These are phyloP conservation scores for Coemansia sp. DNA, from an alignment of 192 early-diverging fungal species.

Conservation along the genomic window DNA sequence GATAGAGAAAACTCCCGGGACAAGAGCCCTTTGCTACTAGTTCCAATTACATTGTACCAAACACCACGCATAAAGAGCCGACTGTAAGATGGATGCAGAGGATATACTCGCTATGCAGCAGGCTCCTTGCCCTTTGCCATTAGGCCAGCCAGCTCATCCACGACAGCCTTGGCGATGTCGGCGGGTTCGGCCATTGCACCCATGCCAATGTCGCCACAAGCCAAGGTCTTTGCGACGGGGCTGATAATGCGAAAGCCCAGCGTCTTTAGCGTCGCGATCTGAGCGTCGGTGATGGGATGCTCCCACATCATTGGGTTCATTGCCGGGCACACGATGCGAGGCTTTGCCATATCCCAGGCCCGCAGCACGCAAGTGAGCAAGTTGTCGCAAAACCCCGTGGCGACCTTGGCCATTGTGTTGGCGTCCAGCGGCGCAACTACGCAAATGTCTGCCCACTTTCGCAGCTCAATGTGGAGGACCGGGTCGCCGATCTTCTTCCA, in stretches of 20 bases:
- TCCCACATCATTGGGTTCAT: slow-evolving; percentile 99
- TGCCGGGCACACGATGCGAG: slow-evolving; percentile 85
- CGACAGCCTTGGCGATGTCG: slow-evolving; percentile 58
- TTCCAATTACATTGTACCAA: too few species aligned
- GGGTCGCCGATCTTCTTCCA: slow-evolving; percentile 89
- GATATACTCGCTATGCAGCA: neutral
- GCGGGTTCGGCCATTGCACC: slow-evolving; percentile 89
- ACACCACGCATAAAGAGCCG: too few species aligned
- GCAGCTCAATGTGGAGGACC: slow-evolving; percentile 90
- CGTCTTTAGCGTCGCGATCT: slow-evolving; percentile 61
- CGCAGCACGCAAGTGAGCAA: slow-evolving; percentile 87
- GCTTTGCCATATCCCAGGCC: slow-evolving; percentile 82
- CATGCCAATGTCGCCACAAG: slow-evolving; percentile 90
- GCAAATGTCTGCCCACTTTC: slow-evolving; percentile 94
- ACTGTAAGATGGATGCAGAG: too few species aligned
- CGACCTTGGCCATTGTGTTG: slow-evolving; percentile 91
- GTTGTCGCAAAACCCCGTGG: slow-evolving; percentile 93
- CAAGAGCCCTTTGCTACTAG: too few species aligned
- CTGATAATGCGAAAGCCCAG: slow-evolving; percentile 70
- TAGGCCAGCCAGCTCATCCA: slow-evolving; percentile 17
- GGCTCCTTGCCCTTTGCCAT: slow-evolving; percentile 4
- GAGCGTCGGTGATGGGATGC: slow-evolving; percentile 82
- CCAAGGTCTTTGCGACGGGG: slow-evolving; percentile 84
- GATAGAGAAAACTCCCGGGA: too few species aligned
- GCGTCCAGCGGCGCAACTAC: slow-evolving; percentile 92